Base-by-base conservation (phyloP, 176 grass and related monocot species). In the Carex cristatella region DNA sequence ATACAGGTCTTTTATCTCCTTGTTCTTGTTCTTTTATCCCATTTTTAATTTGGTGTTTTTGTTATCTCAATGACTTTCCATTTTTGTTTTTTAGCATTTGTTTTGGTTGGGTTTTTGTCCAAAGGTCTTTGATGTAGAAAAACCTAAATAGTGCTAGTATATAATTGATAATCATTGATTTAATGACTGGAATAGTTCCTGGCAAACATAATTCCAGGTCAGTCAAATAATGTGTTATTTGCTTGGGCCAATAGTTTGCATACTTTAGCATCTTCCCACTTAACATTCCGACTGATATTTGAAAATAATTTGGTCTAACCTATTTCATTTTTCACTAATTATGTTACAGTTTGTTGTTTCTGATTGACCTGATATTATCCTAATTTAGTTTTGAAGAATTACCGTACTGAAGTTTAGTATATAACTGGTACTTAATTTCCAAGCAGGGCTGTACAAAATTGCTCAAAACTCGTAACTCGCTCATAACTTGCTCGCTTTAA, bases 1-100 rank as follows among this genome's bases (percentile, higher is more conserved):
- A 97, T 97, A 80, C 93, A 97, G 94, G 94, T 97, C 73, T 12
- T 31, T 31, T 40, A 32, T 77, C 19, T 83, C 51, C 12, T 61
- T 11, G n/a, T 60, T 18, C 14, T 9, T 7, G 51, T 69, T 51
- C 10, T 87, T 60, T 79, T 18, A 2, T 10, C 7, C 13, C 8
- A 3, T n/a, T 83, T 31, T 54, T 67, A 16, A 11, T 83, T 67
- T 69, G 60, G 46, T 15, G 33, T 60, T 14, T 19, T 74, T 70
- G 28, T 60, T 86, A 64, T 10, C 48, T 18, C 5, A 61, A 61
- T 18, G 58, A n/a, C 48, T 61, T 10, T 5, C 1, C 18, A n/a
- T 46, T 73, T 69, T 86, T 18, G 16, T 51, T 27, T 5, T 15
- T 14, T 2, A 73, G 8, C 23, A 69, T 51, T 56, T 40, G 46